These are phyloP conservation scores for Nannochloropsis oceanica DNA, from an alignment of 108 stramenopile genomes.

Conservation along the genomic window DNA sequence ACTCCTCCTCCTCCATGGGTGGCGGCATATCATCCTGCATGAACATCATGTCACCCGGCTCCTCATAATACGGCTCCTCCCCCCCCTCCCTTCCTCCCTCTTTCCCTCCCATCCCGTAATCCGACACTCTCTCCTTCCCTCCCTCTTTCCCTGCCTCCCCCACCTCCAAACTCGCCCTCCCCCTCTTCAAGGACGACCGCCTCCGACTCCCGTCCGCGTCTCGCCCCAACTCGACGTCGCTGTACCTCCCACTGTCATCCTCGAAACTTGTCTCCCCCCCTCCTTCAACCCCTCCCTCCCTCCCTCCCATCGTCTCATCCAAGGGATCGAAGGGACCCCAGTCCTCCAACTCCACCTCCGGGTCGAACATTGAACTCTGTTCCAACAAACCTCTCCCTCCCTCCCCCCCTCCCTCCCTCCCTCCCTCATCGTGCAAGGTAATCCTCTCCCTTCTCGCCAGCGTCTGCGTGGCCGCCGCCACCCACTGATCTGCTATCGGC, in stretches of 20 bases:
- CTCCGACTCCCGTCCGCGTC: not conserved
- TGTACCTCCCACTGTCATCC: not conserved
- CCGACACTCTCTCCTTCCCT: not conserved
- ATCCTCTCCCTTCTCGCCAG: slow-evolving; percentile 14
- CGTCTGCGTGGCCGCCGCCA: slow-evolving; percentile 13
- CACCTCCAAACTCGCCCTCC: not conserved
- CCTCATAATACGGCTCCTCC: not conserved
- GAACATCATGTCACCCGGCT: slow-evolving; percentile 5
- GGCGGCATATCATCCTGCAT: slow-evolving; percentile 32
- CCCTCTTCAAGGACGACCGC: not conserved
- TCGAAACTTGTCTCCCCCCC: not conserved
- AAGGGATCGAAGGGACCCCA: not conserved
- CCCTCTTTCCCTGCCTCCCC: not conserved
- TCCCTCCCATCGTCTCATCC: not conserved
- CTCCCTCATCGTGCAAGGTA: slow-evolving; percentile 2
- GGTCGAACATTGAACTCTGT: not conserved
- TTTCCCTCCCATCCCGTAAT: not conserved
- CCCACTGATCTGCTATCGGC: slow-evolving; percentile 17
- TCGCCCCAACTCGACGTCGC: not conserved
- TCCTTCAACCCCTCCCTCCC: not conserved
- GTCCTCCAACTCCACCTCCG: not conserved
- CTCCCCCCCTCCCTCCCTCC: not conserved
- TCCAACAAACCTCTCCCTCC: not conserved
- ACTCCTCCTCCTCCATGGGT: slow-evolving; percentile 32
- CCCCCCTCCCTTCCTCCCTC: not conserved